These are phyloP conservation scores for Chaetomidium leptoderma DNA, from an alignment of 495 filamentous ascomycete species.

Conservation along the genomic window DNA sequence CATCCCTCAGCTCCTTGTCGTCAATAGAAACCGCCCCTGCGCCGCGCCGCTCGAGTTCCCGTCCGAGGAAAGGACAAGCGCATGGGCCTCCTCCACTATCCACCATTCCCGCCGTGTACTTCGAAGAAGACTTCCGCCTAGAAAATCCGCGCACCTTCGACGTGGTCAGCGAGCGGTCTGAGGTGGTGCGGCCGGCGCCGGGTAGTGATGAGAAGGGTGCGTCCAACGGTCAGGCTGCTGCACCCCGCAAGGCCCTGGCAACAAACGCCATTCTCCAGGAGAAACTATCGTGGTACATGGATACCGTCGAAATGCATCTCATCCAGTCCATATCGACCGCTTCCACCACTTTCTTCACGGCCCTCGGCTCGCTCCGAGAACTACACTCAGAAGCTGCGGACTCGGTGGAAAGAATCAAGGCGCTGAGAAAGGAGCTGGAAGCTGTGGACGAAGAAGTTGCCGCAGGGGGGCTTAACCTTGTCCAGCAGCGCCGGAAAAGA, in stretches of 20 bases:
- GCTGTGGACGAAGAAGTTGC: slow-evolving; percentile 85
- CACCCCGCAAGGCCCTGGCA: slow-evolving; percentile 80
- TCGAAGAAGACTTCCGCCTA: slow-evolving; percentile 90
- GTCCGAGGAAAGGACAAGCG: slow-evolving; percentile 45
- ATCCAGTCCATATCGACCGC: slow-evolving; percentile 95
- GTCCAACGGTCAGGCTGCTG: slow-evolving; percentile 58
- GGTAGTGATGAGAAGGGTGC: slow-evolving; percentile 52
- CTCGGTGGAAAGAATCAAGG: slow-evolving; percentile 81
- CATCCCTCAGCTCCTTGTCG: slow-evolving; percentile 46
- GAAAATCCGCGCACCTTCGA: slow-evolving; percentile 97
- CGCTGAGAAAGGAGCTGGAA: slow-evolving; percentile 70
- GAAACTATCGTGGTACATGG: slow-evolving; percentile 99
- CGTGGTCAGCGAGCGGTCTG: slow-evolving; percentile 91
- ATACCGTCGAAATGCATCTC: slow-evolving; percentile 95
- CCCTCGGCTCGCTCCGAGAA: slow-evolving; percentile 83
- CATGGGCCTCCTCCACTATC: slow-evolving; percentile 79
- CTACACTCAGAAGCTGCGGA: slow-evolving; percentile 89
- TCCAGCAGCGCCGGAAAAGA: slow-evolving; percentile 71
- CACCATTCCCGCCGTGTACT: slow-evolving; percentile 89
- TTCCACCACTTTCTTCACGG: slow-evolving; percentile 94
- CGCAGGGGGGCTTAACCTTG: slow-evolving; percentile 76
- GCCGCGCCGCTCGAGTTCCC: slow-evolving; percentile 50
- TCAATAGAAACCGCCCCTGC: slow-evolving; percentile 46
- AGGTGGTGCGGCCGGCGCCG: slow-evolving; percentile 70
- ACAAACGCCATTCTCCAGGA: slow-evolving; percentile 99